Conservation (phyloP, 768 basidiomycete species). For the Naematelia encephala region DNA sequence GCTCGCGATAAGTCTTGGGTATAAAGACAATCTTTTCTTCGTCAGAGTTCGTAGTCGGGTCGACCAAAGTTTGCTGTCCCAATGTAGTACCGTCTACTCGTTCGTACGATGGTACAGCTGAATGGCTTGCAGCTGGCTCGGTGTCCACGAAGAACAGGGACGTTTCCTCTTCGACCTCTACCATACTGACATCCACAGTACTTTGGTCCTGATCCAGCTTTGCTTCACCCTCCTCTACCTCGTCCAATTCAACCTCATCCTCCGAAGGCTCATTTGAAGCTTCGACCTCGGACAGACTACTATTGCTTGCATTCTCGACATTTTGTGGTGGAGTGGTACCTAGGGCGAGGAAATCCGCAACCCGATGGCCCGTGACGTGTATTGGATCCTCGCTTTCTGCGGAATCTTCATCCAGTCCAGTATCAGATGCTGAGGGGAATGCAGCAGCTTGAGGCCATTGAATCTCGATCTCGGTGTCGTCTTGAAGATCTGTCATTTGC, state of each 20-base stretch:
- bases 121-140: conserved; percentile 5
- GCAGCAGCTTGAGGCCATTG: not conserved
- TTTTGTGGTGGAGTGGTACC: not conserved
- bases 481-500: conserved; percentile 26
- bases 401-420: conserved; percentile 11
- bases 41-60: conserved; percentile 11
- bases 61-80: conserved; percentile 1
- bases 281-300: not conserved
- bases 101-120: not conserved
- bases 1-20: conserved; percentile 36
- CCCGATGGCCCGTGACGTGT: not conserved
- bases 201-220: not conserved
- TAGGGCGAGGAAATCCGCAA: not conserved
- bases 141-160: conserved; percentile 39
- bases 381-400: not conserved
- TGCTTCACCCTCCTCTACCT: not conserved
- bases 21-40: conserved; percentile 47
- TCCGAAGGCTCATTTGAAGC: not conserved
- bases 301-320: not conserved
- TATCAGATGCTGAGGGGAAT: conserved; percentile 7
- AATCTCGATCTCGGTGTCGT: conserved; percentile 30
- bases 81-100: not conserved
- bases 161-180: conserved; percentile 4
- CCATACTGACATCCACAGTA: not conserved
- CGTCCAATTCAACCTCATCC: not conserved